These are phyloP conservation scores for Microdochium trichocladiopsis DNA, from an alignment of 2,329 filamentous ascomycete species.

Conservation along the genomic window DNA sequence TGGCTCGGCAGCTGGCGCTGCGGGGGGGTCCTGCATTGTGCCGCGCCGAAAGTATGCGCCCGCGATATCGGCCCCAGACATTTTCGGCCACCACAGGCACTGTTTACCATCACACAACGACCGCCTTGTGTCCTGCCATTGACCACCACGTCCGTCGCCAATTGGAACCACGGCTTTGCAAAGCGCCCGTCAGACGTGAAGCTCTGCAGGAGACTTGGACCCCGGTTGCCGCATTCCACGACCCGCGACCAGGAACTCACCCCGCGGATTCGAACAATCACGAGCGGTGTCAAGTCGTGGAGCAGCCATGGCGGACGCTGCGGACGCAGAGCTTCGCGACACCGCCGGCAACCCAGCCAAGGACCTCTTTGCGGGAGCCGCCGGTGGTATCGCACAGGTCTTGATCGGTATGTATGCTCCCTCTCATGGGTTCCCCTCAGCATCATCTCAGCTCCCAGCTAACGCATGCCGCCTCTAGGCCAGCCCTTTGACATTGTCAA, in stretches of 20 bases:
- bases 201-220: not conserved
- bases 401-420: conserved; percentile 69
- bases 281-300: not conserved
- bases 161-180: too few species aligned
- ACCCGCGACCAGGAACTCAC: not conserved
- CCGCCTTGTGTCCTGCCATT: too few species aligned
- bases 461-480: conserved; percentile 31
- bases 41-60: too few species aligned
- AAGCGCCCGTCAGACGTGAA: not conserved
- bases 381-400: conserved; percentile 89
- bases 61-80: too few species aligned
- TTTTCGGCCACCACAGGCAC: too few species aligned
- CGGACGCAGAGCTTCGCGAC: conserved; percentile 12
- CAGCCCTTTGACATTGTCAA: conserved; percentile 90
- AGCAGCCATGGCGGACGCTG: conserved; percentile 20
- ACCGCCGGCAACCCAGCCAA: conserved; percentile 53
- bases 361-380: conserved; percentile 85
- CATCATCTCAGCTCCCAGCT: too few species aligned
- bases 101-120: too few species aligned
- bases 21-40: too few species aligned
- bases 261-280: not conserved
- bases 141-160: too few species aligned
- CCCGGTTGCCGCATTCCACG: not conserved
- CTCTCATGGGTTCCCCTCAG: too few species aligned
- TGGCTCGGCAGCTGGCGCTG: too few species aligned